Evolutionary conservation across 768 basidiomycete species (phyloP).

Genomic region (Amanita phalloides): DNA sequence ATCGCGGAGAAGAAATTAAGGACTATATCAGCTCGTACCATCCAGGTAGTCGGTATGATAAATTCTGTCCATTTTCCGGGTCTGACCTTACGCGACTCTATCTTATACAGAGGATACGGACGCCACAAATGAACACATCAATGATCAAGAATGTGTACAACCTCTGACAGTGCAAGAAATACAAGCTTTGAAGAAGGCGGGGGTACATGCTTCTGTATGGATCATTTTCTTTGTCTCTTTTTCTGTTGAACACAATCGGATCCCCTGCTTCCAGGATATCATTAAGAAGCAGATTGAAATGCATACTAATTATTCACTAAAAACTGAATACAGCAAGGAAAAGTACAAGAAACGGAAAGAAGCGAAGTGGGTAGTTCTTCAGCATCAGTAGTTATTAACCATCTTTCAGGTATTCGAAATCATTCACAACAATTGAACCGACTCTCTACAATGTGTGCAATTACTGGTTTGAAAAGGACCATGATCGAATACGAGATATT

Average conservation of each 20-base stretch:
- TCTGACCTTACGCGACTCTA: not conserved
- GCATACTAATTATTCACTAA: conserved; percentile 85
- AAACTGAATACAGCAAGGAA: conserved; percentile 98
- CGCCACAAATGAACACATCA: conserved; percentile 94
- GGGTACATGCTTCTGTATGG: conserved; percentile 64
- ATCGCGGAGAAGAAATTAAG: conserved; percentile 63
- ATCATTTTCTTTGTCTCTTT: not conserved
- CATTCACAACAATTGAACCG: conserved; percentile 81
- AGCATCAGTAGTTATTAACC: not conserved
- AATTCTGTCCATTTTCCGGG: not conserved
- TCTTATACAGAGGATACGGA: conserved; percentile 79
- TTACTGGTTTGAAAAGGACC: conserved; percentile 83
- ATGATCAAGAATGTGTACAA: conserved; percentile 77
- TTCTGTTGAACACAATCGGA: conserved; percentile 9
- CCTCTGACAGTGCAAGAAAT: conserved; percentile 81
- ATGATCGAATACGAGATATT: conserved; percentile 70
- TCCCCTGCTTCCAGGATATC: conserved; percentile 58
- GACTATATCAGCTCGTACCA: conserved; percentile 45
- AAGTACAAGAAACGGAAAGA: conserved; percentile 97
- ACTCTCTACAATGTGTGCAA: conserved; percentile 81
- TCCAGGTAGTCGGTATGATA: conserved; percentile 73
- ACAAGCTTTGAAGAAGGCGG: conserved; percentile 69
- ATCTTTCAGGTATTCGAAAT: conserved; percentile 64
- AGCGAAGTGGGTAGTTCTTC: conserved; percentile 61
- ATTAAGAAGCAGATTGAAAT: conserved; percentile 90